Conservation (phyloP, 75 land plant species). For the Cryptomeria japonica region DNA sequence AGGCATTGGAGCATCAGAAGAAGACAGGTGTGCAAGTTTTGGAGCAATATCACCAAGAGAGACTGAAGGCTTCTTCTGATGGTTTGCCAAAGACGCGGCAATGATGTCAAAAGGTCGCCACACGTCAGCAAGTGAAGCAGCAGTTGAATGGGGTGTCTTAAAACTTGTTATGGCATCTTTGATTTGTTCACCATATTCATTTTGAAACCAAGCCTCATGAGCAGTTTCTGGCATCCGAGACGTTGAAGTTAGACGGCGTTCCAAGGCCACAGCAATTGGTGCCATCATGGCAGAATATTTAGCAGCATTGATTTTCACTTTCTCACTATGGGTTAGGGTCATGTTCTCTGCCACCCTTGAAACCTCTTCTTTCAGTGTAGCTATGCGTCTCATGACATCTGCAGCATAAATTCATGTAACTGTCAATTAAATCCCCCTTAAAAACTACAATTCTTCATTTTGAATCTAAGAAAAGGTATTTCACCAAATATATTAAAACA, state of each 20-base stretch:
- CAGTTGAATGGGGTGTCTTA: slow-evolving; percentile 78
- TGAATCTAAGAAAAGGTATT: not conserved
- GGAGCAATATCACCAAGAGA: slow-evolving; percentile 85
- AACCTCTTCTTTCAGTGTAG: slow-evolving; percentile 85
- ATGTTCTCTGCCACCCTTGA: slow-evolving; percentile 78
- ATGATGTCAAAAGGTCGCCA: slow-evolving; percentile 93
- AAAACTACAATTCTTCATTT: not conserved
- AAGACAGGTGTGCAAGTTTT: slow-evolving; percentile 60
- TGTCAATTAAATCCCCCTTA: not conserved
- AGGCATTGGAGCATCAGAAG: slow-evolving; percentile 98
- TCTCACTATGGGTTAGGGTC: slow-evolving; percentile 80
- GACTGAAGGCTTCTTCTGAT: slow-evolving; percentile 77
- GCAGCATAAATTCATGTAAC: slow-evolving; percentile 14
- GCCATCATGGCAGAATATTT: slow-evolving; percentile 98
- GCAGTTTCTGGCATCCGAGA: slow-evolving; percentile 87
- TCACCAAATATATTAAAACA: not conserved
- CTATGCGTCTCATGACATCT: slow-evolving; percentile 96
- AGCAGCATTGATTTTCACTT: slow-evolving; percentile 86
- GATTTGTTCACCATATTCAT: slow-evolving; percentile 70
- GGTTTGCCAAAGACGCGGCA: slow-evolving; percentile 73
- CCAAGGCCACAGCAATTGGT: slow-evolving; percentile 85
- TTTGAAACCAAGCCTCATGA: slow-evolving; percentile 90
- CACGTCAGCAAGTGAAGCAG: slow-evolving; percentile 68
- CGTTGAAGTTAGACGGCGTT: slow-evolving; percentile 84
- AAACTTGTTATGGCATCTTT: slow-evolving; percentile 76